Conservation (phyloP, 805 yeast species). For the Starmerella geochares region DNA sequence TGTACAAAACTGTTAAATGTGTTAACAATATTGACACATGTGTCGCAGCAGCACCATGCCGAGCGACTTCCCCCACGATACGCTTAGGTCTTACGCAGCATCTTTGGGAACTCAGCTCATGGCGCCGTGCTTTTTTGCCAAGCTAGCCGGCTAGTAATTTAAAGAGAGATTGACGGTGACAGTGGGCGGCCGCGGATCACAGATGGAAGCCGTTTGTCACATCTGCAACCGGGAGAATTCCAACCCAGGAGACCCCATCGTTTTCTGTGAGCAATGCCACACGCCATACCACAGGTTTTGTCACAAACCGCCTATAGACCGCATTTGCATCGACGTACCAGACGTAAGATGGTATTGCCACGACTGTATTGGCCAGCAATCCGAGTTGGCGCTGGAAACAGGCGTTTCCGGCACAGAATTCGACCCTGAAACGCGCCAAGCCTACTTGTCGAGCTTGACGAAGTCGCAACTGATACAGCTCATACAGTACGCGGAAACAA, state of each 20-base stretch:
- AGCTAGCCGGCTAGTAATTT: not conserved
- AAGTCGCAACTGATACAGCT: constrained; percentile 35
- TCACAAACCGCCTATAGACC: constrained; percentile 35
- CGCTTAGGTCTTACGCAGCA: not conserved
- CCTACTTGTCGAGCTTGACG: constrained; percentile 33
- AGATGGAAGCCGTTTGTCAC: constrained; percentile 30
- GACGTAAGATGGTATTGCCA: constrained; percentile 37
- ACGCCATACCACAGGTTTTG: constrained; percentile 36
- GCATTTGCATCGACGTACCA: constrained; percentile 34
- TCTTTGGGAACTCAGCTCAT: not conserved
- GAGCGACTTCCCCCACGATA: not conserved
- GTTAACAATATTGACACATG: no score
- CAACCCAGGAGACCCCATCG: constrained; percentile 32
- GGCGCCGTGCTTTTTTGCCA: not conserved
- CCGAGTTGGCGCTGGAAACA: constrained; percentile 33
- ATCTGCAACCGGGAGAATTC: constrained; percentile 34
- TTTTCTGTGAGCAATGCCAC: constrained; percentile 36
- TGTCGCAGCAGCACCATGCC: no score
- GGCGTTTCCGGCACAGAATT: constrained; percentile 32
- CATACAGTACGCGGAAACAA: constrained; percentile 33
- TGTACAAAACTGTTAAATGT: no score
- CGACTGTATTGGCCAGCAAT: constrained; percentile 32
- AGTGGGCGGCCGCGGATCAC: not conserved
- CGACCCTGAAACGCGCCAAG: constrained; percentile 32
- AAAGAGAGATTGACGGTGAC: no score